A percentile compares a stretch with the other conserved stretches of the same genome.
Conservation (phyloP, 1,139 yeast genomes). For the Yamadazyma sp. region DNA sequence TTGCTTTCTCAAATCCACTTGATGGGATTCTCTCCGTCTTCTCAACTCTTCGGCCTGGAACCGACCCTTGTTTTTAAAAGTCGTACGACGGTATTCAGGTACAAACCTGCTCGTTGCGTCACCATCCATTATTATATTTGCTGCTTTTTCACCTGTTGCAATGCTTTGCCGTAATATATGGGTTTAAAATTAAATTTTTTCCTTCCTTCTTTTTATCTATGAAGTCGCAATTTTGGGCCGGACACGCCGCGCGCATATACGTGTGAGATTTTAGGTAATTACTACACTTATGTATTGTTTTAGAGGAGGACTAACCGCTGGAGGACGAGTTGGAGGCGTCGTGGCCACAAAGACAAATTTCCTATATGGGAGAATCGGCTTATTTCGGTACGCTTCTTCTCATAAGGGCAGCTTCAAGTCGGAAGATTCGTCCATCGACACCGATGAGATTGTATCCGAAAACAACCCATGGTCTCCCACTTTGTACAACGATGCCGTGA, state of each 20-base stretch:
- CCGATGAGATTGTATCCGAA: slow-evolving; percentile 42
- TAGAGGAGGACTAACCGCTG: not conserved
- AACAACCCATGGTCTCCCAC: slow-evolving; percentile 54
- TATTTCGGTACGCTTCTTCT: not conserved
- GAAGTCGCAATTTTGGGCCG: slow-evolving; percentile 4
- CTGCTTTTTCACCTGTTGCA: slow-evolving; percentile 1
- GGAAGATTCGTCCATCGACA: slow-evolving; percentile 37
- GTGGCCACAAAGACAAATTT: not conserved
- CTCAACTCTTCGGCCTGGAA: slow-evolving; percentile 95
- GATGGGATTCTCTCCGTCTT: slow-evolving; percentile 97
- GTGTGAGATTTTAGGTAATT: not conserved
- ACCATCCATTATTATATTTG: slow-evolving; percentile 53
- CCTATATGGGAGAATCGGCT: not conserved
- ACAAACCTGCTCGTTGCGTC: slow-evolving; percentile 84
- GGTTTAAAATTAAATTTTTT: not conserved
- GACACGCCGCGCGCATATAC: slow-evolving; percentile 3
- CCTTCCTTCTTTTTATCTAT: slow-evolving; percentile 1
- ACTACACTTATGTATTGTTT: not conserved
- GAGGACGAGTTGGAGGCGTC: not conserved
- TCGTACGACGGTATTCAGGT: slow-evolving; percentile 97
- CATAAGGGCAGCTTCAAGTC: slow-evolving; percentile 15
- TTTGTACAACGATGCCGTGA: slow-evolving; percentile 37
- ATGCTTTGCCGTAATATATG: not conserved
- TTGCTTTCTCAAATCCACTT: slow-evolving; percentile 93
- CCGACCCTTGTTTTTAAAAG: slow-evolving; percentile 91